Percentiles rank a stretch among this genome's conserved stretches.
These are phyloP conservation scores for Fusarium beomiforme DNA, from an alignment of 2,329 filamentous ascomycete species.

Conservation along the genomic window DNA sequence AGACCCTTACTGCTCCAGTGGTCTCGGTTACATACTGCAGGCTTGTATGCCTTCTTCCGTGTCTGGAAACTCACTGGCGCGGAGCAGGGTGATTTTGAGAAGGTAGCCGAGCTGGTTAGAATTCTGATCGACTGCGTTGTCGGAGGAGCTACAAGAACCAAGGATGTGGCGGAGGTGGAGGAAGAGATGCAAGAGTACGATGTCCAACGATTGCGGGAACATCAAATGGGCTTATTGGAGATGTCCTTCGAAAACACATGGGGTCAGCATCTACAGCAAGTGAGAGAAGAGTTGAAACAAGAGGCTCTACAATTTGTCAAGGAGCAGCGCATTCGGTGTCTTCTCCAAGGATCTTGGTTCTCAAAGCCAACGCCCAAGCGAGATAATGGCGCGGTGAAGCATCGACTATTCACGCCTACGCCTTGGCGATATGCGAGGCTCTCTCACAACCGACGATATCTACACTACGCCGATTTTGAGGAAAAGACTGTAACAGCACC, in stretches of 20 bases:
- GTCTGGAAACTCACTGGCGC: slow-evolving; percentile 93
- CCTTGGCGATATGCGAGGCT: slow-evolving; percentile 87
- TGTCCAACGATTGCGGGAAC: slow-evolving; percentile 77
- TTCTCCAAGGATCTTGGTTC: slow-evolving; percentile 93
- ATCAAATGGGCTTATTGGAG: slow-evolving; percentile 94
- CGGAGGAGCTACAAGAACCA: slow-evolving; percentile 81
- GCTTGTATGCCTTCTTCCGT: slow-evolving; percentile 86
- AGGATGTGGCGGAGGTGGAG: slow-evolving; percentile 87
- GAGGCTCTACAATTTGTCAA: slow-evolving; percentile 97
- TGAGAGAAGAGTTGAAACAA: slow-evolving; percentile 89
- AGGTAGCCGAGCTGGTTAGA: slow-evolving; percentile 89
- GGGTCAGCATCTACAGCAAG: slow-evolving; percentile 88
- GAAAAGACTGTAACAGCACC: slow-evolving; percentile 72
- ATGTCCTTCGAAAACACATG: slow-evolving; percentile 93
- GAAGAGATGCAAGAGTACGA: slow-evolving; percentile 89
- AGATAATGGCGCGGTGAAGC: slow-evolving; percentile 48
- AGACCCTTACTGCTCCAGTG: slow-evolving; percentile 90
- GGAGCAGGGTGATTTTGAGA: slow-evolving; percentile 86
- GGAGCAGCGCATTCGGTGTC: slow-evolving; percentile 91
- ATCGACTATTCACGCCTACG: slow-evolving; percentile 59
- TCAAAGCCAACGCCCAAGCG: slow-evolving; percentile 57
- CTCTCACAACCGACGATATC: slow-evolving; percentile 88
- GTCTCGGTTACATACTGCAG: slow-evolving; percentile 88
- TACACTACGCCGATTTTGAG: slow-evolving; percentile 90
- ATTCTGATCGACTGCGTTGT: slow-evolving; percentile 92